phyloP scores from a whole-genome alignment of 2,329 filamentous ascomycete species.

The Fusarium paranaense region DNA sequence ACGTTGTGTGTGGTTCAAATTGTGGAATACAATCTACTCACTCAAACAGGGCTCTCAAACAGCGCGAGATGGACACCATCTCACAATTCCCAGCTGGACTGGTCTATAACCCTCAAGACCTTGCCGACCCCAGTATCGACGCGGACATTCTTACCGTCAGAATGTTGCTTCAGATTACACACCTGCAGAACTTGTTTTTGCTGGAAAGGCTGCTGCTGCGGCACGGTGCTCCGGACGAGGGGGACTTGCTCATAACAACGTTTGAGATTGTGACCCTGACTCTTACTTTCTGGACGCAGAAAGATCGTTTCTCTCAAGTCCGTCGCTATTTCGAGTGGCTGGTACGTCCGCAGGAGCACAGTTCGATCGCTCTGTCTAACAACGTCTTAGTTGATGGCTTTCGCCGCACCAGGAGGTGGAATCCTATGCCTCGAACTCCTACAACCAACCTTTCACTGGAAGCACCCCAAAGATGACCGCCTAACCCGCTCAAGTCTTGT shows the following conservation, averaged over 20 bases:
- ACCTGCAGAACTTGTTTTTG: conserved; percentile 19
- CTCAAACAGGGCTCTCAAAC: conserved; percentile 9
- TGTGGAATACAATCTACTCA: not conserved
- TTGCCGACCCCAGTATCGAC: not conserved
- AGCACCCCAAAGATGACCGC: conserved; percentile 25
- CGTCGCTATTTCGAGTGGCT: conserved; percentile 22
- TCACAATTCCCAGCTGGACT: conserved; percentile 8
- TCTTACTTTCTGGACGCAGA: conserved; percentile 20
- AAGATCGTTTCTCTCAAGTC: conserved; percentile 14
- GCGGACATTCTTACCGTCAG: not conserved
- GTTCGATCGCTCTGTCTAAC: conserved; percentile 53
- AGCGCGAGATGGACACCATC: not conserved
- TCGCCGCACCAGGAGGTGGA: conserved; percentile 59
- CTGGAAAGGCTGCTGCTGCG: conserved; percentile 19
- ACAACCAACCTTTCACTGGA: conserved; percentile 45
- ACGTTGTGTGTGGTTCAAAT: not conserved
- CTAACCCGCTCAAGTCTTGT: conserved; percentile 58
- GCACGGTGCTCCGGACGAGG: conserved; percentile 10
- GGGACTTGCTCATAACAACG: conserved; percentile 11
- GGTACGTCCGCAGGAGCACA: not conserved
- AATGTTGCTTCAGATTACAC: conserved; percentile 10
- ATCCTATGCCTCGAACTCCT: conserved; percentile 63
- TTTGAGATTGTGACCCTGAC: conserved; percentile 17
- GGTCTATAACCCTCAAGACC: not conserved
- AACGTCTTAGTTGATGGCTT: conserved; percentile 60